Evolutionary conservation across 2,329 filamentous ascomycete species (phyloP), one percentile per base, ranked within the genome.

Genomic region (Botrytis porri): DNA sequence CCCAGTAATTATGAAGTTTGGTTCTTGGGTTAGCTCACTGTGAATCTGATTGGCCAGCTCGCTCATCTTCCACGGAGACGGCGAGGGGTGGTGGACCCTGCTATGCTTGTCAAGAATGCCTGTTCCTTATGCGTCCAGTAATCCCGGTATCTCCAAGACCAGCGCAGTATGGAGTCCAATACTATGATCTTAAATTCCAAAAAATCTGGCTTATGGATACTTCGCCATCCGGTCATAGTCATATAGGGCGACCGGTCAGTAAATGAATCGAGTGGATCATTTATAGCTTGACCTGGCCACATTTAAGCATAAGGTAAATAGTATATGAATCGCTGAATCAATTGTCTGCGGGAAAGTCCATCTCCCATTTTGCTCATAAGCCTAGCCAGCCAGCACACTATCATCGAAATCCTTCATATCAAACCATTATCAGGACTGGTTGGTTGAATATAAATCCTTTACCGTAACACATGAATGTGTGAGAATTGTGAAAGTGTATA

Each of bases 71-170:
- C 60, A 41, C 22, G 39, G 8, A 48, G 10, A 41, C 32, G 35
- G 54, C 43, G 51, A 41, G 18, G 41, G 22, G 20, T 37, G 45
- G 32, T 71, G 43, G 43, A 5, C 60, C 43, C 18, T 63, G 43
- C 59, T 70, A 63, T 51, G 43, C 59, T 45, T 69, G 51, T 61
- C 54, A n/a, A 69, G 41, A 5, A 69, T 69, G 66, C 45, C 37
- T 67, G n/a, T 25, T 29, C 43, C 25, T 39, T 57, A 70, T 70
- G 67, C 41, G 67, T 57, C 22, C 35, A 43, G 59, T 25, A 51
- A 65, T 18, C 69, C 69, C 51, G 39, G 57, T 45, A 35, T 67
- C 6, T 62, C 37, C 57, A 51, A 51, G 39, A 29, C 39, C 32
- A 62, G 41, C 29, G 32, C 57, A 70, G 57, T 29, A 54, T 64